Evolutionary conservation across 805 yeast species (phyloP), one percentile per base, ranked within the genome.

Genomic region (Cyberlindnera amylophila): DNA sequence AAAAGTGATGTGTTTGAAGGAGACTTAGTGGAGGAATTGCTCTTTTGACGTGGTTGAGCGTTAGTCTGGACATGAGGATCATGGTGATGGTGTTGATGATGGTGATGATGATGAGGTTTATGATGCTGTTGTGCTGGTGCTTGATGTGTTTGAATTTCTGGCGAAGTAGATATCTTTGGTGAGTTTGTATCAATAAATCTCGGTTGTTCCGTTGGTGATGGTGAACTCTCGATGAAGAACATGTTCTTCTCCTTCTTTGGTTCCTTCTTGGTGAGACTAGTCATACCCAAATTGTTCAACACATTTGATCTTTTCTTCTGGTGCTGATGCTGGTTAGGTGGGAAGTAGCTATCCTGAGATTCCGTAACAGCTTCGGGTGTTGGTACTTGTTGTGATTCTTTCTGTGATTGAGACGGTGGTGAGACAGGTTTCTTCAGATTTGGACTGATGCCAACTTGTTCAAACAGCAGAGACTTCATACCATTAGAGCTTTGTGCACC

Each of bases 181-280:
- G 36, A 34, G 11, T 27, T 33, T 3, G 36, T 13, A 15, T 42
- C 50, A 19, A 49, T 32, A 9, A 32, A 40, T 14, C 36, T 36
- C 15, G 45, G 38, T 2, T 54, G 38, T 7, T 55, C 62, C 6
- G 59, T 56, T 10, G 63, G 63, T 1, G 63, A 59, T 4, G 63
- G 63, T 2, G 63, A 59, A 28, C 58, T 51, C 40, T 59, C 63
- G 36, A 59, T 59, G 41, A 59, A 59, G 39, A 59, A 59, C 63
- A 59, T 59, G 28, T 52, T 57, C 36, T 51, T 55, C 10, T 52
- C 53, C 36, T 45, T 55, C 0, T 42, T 38, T 9, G 26, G n/a
- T 11, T 36, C 34, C 21, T 41, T 43, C 36, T 39, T 42, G 11
- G 49, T 28, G 17, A 41, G 30, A 31, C 52, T 33, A 13, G 62